Conservation (phyloP, 148 eudicot genomes). For the Euryodendron excelsum region DNA sequence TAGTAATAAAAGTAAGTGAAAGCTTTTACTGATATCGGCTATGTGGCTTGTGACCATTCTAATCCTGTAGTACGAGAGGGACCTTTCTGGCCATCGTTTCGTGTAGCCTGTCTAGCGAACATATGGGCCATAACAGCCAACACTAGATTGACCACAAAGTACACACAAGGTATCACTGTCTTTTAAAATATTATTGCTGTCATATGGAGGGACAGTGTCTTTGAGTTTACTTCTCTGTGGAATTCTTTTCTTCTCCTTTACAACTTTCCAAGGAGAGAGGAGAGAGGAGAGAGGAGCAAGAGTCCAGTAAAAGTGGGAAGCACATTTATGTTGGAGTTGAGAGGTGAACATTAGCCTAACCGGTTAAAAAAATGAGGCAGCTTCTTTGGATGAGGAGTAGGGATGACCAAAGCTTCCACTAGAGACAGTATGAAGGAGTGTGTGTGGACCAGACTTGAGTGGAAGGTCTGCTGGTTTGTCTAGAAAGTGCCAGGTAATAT, state of each 20-base stretch:
- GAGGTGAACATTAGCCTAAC: constrained; percentile 1
- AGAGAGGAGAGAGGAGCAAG: background rate
- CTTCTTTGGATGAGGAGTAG: background rate
- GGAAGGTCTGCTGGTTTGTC: background rate
- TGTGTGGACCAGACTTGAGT: constrained; percentile 6
- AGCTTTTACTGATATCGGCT: background rate
- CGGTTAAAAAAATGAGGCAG: background rate
- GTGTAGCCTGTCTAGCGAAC: background rate
- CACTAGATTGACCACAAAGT: background rate
- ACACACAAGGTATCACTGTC: background rate
- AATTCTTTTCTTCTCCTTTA: too few relatives aligned
- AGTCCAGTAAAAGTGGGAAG: background rate
- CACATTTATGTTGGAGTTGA: constrained; percentile 4
- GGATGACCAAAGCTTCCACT: background rate
- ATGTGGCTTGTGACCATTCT: background rate
- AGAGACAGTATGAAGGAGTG: background rate
- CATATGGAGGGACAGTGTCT: background rate
- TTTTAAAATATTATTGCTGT: background rate
- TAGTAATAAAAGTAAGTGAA: too few relatives aligned
- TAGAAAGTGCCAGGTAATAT: background rate
- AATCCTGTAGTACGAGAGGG: background rate
- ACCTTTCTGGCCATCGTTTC: constrained; percentile 7
- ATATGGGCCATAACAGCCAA: background rate
- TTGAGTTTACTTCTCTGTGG: background rate
- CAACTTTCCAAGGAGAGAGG: background rate